phyloP scores from a whole-genome alignment of 805 yeast genomes.

The Lipomyces chichibuensis region DNA sequence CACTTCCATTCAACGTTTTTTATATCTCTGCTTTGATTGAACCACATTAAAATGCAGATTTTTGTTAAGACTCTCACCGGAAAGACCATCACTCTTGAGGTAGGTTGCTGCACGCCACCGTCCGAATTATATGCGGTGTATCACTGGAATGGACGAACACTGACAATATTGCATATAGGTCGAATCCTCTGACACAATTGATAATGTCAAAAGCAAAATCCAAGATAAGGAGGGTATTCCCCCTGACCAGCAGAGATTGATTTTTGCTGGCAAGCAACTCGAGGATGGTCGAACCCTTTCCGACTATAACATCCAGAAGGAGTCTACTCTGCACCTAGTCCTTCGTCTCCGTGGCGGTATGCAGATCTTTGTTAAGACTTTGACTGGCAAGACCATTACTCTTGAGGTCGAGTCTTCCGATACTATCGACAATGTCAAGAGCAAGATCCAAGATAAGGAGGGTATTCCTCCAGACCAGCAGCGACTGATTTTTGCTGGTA shows the following conservation, averaged over 20 bases:
- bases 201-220: constrained; percentile 68
- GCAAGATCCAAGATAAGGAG: constrained; percentile 94
- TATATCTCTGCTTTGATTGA: not conserved
- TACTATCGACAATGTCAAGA: constrained; percentile 92
- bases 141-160: not conserved
- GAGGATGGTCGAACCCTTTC: constrained; percentile 89
- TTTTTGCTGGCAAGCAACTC: constrained; percentile 64
- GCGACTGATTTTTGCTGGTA: constrained; percentile 93
- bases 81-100: constrained; percentile 85
- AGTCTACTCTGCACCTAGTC: constrained; percentile 93
- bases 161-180: not conserved
- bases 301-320: constrained; percentile 98
- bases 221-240: constrained; percentile 56
- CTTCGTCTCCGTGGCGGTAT: constrained; percentile 98
- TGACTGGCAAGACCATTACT: constrained; percentile 89
- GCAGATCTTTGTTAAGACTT: constrained; percentile 89
- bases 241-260: constrained; percentile 96
- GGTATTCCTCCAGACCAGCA: constrained; percentile 98
- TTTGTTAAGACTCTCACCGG: constrained; percentile 89
- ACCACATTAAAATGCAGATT: constrained; percentile 62
- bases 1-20: no score
- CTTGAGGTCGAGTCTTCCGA: constrained; percentile 90
- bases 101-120: constrained; percentile 38
- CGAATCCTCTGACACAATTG: constrained; percentile 89
- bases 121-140: not conserved